Percentiles rank a stretch among this genome's conserved stretches.
These are phyloP conservation scores for Gossypium arboreum DNA, from an alignment of 345 rosid genomes.

Conservation along the genomic window DNA sequence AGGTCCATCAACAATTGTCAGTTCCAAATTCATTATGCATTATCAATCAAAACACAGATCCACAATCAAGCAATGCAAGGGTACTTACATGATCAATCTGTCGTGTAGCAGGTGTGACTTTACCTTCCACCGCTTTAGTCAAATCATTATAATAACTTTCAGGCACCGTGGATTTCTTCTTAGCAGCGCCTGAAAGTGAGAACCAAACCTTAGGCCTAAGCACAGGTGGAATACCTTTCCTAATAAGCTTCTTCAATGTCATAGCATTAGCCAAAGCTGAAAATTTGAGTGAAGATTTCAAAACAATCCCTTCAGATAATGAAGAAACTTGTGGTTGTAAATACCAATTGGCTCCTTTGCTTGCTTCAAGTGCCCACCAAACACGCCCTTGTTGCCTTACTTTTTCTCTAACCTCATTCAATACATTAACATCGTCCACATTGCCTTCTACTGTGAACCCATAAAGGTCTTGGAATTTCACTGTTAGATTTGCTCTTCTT, in stretches of 20 bases:
- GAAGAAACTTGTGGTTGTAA: constrained; percentile 70
- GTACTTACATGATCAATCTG: constrained; percentile 98
- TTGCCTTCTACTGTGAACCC: constrained; percentile 3
- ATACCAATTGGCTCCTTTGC: constrained; percentile 98
- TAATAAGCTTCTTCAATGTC: constrained; percentile 8
- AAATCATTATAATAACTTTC: constrained; percentile 88
- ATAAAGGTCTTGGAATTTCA: constrained; percentile 5
- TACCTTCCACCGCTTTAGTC: constrained; percentile 86
- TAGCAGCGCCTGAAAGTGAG: constrained; percentile 95
- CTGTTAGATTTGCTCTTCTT: not conserved
- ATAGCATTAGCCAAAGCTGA: constrained; percentile 27
- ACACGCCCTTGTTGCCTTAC: constrained; percentile 50
- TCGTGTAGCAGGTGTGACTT: constrained; percentile 84
- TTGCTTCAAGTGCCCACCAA: constrained; percentile 99
- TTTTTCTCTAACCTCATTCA: not conserved
- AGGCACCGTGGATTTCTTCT: constrained; percentile 98
- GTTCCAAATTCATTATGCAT: not conserved
- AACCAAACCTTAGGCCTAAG: constrained; percentile 98
- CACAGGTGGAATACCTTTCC: constrained; percentile 97
- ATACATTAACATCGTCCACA: constrained; percentile 6
- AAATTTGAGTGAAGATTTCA: constrained; percentile 81
- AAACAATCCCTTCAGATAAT: constrained; percentile 56
- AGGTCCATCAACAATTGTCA: not conserved
- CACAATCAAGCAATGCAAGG: not conserved
- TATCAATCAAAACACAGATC: not conserved